Evolutionary conservation across 2,329 filamentous ascomycete genomes (phyloP).

Genomic region (Aspergillus pseudonomiae): DNA sequence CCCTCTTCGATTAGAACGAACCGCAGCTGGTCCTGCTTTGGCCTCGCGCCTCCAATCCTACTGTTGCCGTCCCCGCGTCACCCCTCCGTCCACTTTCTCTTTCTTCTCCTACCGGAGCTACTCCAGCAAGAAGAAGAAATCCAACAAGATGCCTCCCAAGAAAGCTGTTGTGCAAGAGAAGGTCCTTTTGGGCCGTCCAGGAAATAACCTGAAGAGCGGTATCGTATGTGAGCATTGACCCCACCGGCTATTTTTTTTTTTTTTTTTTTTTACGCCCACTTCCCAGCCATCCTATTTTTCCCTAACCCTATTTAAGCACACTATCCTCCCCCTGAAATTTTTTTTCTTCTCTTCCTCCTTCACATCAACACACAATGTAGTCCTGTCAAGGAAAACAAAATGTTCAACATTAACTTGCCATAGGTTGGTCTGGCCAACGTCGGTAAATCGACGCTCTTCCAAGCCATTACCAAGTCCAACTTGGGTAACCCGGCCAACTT

Average conservation of each 20-base stretch:
- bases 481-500: constrained; percentile 99
- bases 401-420: constrained; percentile 17
- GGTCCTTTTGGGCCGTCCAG: constrained; percentile 90
- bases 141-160: constrained; percentile 85
- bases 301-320: constrained; percentile 21
- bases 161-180: constrained; percentile 91
- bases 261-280: constrained; percentile 21
- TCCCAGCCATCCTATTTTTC: constrained; percentile 30
- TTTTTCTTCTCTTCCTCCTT: constrained; percentile 8
- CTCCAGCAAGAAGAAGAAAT: constrained; percentile 62
- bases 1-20: constrained; percentile 52
- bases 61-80: constrained; percentile 27
- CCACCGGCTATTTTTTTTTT: constrained; percentile 33
- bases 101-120: constrained; percentile 50
- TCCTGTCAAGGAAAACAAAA: constrained; percentile 4
- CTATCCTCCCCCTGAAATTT: constrained; percentile 13
- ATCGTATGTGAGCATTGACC: constrained; percentile 75
- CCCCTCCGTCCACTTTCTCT: constrained; percentile 57
- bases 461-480: constrained; percentile 96
- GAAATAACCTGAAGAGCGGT: constrained; percentile 98
- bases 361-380: constrained; percentile 12
- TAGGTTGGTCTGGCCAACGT: constrained; percentile 98
- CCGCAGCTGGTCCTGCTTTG: constrained; percentile 69
- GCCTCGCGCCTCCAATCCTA: constrained; percentile 29
- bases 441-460: constrained; percentile 98